Evolutionary conservation across 2,329 filamentous ascomycete species (phyloP), one percentile per base, ranked within the genome.

Genomic region (Fusarium graminum): DNA sequence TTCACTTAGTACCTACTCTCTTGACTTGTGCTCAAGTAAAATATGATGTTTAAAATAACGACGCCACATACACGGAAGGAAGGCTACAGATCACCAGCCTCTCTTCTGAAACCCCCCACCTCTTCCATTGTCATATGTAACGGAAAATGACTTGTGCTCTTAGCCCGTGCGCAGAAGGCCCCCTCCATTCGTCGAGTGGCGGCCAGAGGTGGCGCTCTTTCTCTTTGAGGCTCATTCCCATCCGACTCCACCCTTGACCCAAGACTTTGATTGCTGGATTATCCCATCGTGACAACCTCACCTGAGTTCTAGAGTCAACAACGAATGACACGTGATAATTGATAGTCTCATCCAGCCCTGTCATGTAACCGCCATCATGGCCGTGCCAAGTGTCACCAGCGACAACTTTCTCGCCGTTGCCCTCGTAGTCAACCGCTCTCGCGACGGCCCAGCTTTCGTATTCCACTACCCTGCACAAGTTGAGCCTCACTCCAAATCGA

Each of bases 401-500:
- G 82, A 84, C 67, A 88, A 87, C 74, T 84, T 88, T 66, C 77
- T 94, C 50, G 91, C 89, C 40, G 87, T 94, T 57, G 87, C 92
- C 50, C 85, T 94, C 38, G 87, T 93, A 68, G 88, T 92, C 72
- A 88, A 88, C 72, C 86, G 91, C 67, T 92, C 91, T 32, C 88
- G 90, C 67, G 90, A 92, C 70, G 92, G 93, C 16, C 91, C 93
- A 28, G 88, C 89, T 66, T 90, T 95, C 72, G 90, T 95, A 72
- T 97, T 94, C 77, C 92, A 97, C 78, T 95, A 95, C 74, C 93
- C 93, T n/a, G 85, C 89, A n/a, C 76, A 80, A 44, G 82, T 86
- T 41, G 74, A 77, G 62, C 77, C 74, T 46, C 75, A 65, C 72
- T 68, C 77, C 16, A 76, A 78, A n/a, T 68, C 75, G 7, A 74